Evolutionary conservation across 202 grass and related monocot species (phyloP).

Genomic region (Saccharum hybrid): DNA sequence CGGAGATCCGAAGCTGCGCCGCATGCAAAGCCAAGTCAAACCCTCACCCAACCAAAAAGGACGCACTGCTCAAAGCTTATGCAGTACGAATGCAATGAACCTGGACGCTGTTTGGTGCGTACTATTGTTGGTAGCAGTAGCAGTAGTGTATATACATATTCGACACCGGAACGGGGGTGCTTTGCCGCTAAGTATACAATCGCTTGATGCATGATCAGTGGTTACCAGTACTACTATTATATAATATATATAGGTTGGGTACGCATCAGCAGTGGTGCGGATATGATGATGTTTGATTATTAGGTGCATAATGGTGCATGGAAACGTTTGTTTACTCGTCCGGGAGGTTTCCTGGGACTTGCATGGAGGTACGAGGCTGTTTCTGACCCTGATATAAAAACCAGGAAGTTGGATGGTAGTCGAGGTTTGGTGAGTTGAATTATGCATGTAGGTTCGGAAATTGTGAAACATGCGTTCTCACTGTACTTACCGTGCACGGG

Average conservation of each 20-base stretch:
- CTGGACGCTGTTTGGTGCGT: conserved; percentile 33
- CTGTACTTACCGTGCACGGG: too few species aligned
- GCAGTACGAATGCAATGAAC: conserved; percentile 47
- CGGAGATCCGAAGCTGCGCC: conserved; percentile 35
- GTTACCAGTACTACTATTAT: neutral
- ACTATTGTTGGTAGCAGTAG: conserved; percentile 7
- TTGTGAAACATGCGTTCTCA: too few species aligned
- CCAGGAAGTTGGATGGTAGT: too few species aligned
- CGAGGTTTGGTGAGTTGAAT: neutral
- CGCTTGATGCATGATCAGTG: neutral
- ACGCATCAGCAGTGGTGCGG: neutral
- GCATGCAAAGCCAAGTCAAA: conserved; percentile 37
- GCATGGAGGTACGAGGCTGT: neutral
- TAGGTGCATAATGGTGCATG: neutral
- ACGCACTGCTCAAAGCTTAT: neutral
- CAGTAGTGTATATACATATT: neutral
- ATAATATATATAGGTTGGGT: too few species aligned
- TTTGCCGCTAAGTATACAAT: neutral
- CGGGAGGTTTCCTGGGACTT: neutral
- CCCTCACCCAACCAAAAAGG: neutral
- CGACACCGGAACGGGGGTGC: neutral
- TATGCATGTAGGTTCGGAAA: too few species aligned
- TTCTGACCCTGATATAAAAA: neutral
- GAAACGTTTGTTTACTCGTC: conserved; percentile 30
- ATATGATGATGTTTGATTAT: conserved; percentile 1